Conservation (phyloP, 1,284 basidiomycete genomes). For the Chalciporus sp. region DNA sequence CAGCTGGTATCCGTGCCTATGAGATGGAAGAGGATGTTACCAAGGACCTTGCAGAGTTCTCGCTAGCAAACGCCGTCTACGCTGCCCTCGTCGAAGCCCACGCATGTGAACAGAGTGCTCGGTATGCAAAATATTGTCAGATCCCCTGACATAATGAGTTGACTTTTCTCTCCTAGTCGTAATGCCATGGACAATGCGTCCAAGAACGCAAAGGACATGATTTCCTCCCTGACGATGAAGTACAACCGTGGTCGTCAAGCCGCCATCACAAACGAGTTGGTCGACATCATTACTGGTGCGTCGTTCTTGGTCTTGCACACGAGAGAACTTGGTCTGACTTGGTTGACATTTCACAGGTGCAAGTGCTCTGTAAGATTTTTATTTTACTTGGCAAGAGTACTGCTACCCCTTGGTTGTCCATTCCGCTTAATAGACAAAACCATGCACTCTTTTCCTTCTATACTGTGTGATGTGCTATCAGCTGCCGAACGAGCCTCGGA, state of each 20-base stretch:
- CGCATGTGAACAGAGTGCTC: conserved; percentile 91
- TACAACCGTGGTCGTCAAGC: conserved; percentile 99
- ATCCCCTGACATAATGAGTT: conserved; percentile 15
- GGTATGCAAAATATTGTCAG: conserved; percentile 46
- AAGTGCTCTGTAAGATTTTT: conserved; percentile 42
- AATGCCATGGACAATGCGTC: conserved; percentile 99
- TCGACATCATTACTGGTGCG: conserved; percentile 91
- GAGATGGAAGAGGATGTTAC: conserved; percentile 97
- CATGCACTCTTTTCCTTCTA: conserved; percentile 17
- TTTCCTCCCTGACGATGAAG: conserved; percentile 82
- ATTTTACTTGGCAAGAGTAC: conserved; percentile 13
- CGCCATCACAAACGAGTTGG: conserved; percentile 94
- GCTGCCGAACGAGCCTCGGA: background rate
- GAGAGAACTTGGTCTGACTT: background rate
- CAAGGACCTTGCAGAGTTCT: conserved; percentile 94
- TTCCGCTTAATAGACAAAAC: conserved; percentile 29
- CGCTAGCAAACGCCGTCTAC: conserved; percentile 96
- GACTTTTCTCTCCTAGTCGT: conserved; percentile 52
- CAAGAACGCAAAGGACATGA: conserved; percentile 97
- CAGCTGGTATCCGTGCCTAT: conserved; percentile 87
- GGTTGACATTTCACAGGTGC: conserved; percentile 36
- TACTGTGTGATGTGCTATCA: background rate
- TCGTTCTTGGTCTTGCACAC: background rate
- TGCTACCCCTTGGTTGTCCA: conserved; percentile 13
- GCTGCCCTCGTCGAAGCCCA: conserved; percentile 94